phyloP scores from a whole-genome alignment of 2,329 filamentous ascomycete species.

The Pseudocercospora musae region DNA sequence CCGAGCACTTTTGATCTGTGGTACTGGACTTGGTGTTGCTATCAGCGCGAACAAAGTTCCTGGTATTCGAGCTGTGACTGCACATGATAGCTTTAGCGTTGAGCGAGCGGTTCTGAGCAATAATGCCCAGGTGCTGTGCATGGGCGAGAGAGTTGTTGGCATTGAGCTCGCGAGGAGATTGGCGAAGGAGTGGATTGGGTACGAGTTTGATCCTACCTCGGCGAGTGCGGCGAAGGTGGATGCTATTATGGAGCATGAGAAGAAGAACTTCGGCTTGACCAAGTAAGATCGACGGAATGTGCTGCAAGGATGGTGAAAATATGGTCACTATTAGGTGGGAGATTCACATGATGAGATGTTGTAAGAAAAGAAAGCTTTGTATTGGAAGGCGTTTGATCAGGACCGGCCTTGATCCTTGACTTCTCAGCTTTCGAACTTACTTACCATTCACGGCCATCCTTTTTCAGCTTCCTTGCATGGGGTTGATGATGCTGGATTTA shows the following conservation, averaged over 20 bases:
- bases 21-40: conserved; percentile 81
- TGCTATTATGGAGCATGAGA: conserved; percentile 50
- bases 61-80: conserved; percentile 81
- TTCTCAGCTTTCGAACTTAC: not conserved
- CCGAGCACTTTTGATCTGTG: conserved; percentile 77
- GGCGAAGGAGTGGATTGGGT: conserved; percentile 79
- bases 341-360: not conserved
- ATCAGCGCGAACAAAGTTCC: conserved; percentile 87
- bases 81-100: conserved; percentile 81
- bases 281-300: not conserved
- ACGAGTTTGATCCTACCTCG: conserved; percentile 69
- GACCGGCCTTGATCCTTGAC: not conserved
- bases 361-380: not conserved
- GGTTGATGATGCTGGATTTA: not conserved
- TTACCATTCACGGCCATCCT: too few relatives aligned
- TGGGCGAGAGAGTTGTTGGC: conserved; percentile 80
- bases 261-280: conserved; percentile 34
- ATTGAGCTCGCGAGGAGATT: conserved; percentile 74
- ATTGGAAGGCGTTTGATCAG: not conserved
- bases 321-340: not conserved
- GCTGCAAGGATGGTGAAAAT: not conserved
- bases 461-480: too few relatives aligned
- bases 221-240: conserved; percentile 57
- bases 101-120: conserved; percentile 79
- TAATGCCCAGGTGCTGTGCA: conserved; percentile 81